phyloP scores from a whole-genome alignment of 768 basidiomycete genomes.

The Tylopilus felleus region DNA sequence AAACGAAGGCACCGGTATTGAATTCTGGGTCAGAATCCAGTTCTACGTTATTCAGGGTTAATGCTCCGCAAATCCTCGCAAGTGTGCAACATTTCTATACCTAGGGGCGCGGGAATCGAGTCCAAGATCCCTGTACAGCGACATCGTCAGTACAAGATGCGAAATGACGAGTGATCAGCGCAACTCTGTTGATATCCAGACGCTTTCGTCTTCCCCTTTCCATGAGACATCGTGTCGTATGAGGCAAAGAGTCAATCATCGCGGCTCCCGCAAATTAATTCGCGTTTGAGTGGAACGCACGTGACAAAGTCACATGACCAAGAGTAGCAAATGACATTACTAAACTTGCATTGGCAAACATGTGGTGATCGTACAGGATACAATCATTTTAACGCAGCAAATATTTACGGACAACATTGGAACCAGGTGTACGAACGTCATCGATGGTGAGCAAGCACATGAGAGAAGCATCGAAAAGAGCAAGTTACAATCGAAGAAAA shows the following conservation, averaged over 20 bases:
- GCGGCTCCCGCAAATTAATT: too few species aligned
- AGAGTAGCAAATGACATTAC: not conserved
- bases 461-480: slow-evolving; percentile 20
- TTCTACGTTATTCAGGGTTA: slow-evolving; percentile 16
- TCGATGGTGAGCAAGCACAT: slow-evolving; percentile 21
- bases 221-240: slow-evolving; percentile 18
- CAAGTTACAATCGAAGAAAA: slow-evolving; percentile 20
- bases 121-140: slow-evolving; percentile 15
- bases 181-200: slow-evolving; percentile 24
- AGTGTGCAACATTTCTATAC: slow-evolving; percentile 12
- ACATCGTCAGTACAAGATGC: not conserved
- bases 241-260: not conserved
- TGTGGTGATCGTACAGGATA: slow-evolving; percentile 25
- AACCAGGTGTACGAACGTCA: slow-evolving; percentile 22
- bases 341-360: too few species aligned
- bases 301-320: slow-evolving; percentile 20
- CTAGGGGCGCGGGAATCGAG: slow-evolving; percentile 37
- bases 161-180: not conserved
- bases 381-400: slow-evolving; percentile 31
- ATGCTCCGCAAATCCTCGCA: not conserved
- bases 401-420: slow-evolving; percentile 32
- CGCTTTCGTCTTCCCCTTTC: slow-evolving; percentile 10
- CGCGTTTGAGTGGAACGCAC: not conserved
- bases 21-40: slow-evolving; percentile 35
- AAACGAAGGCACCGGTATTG: slow-evolving; percentile 27